Evolutionary conservation across 2,329 filamentous ascomycete genomes (phyloP).

Genomic region (Claviceps sp.): DNA sequence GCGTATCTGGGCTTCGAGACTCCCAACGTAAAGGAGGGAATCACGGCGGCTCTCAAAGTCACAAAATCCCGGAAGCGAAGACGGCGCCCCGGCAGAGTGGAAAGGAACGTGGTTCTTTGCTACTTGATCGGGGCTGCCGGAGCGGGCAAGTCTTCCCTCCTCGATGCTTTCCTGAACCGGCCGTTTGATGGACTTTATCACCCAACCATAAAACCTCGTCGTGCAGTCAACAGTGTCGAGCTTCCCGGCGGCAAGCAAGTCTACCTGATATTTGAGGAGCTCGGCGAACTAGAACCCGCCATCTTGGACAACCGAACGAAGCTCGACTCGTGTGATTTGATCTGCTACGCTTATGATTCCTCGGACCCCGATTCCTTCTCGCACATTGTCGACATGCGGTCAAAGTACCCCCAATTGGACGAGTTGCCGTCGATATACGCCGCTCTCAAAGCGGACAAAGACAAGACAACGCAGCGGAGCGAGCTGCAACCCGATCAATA

Average conservation of each 20-base stretch:
- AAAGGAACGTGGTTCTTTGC: slow-evolving; percentile 87
- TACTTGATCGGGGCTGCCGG: slow-evolving; percentile 78
- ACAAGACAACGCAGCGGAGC: slow-evolving; percentile 91
- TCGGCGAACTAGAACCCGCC: slow-evolving; percentile 88
- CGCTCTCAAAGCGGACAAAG: slow-evolving; percentile 85
- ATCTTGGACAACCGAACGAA: slow-evolving; percentile 86
- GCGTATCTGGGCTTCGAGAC: slow-evolving; percentile 93
- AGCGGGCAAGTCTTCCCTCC: slow-evolving; percentile 80
- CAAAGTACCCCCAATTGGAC: slow-evolving; percentile 69
- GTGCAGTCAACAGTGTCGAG: slow-evolving; percentile 92
- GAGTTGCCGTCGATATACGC: slow-evolving; percentile 86
- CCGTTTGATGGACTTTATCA: slow-evolving; percentile 75
- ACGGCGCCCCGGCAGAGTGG: slow-evolving; percentile 68
- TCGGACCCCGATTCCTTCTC: slow-evolving; percentile 92
- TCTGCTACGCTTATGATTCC: slow-evolving; percentile 94
- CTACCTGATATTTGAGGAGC: slow-evolving; percentile 88
- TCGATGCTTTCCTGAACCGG: slow-evolving; percentile 82
- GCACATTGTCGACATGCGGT: slow-evolving; percentile 71
- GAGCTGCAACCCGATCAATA: slow-evolving; percentile 89
- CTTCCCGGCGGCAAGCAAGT: slow-evolving; percentile 92
- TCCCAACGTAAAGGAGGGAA: slow-evolving; percentile 58
- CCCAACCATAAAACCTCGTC: slow-evolving; percentile 87
- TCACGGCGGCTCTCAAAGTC: slow-evolving; percentile 75
- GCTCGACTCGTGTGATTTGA: slow-evolving; percentile 81
- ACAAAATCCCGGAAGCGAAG: slow-evolving; percentile 85